Evolutionary conservation across 2,329 filamentous ascomycete species (phyloP).

Genomic region (Exutisphaerella laricina): DNA sequence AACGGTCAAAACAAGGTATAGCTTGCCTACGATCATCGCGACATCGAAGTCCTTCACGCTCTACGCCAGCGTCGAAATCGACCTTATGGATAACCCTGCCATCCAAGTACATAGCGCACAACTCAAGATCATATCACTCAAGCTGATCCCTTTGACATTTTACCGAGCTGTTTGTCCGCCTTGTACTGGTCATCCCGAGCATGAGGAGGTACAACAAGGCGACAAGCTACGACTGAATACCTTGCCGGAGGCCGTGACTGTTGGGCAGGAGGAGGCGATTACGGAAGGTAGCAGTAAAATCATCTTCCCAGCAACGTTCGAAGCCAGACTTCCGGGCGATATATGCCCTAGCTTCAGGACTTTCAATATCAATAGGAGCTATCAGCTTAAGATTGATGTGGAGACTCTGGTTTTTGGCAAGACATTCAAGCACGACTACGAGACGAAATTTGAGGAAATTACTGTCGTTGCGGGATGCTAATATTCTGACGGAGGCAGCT

Average conservation of each 20-base stretch:
- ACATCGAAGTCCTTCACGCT: not conserved
- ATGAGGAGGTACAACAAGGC: not conserved
- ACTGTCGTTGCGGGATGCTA: not conserved
- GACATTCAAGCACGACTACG: conserved; percentile 2
- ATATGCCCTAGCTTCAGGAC: not conserved
- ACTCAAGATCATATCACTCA: not conserved
- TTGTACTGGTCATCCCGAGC: not conserved
- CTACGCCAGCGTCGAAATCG: not conserved
- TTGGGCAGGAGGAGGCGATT: not conserved
- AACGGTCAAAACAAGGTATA: not conserved
- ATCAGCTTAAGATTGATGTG: not conserved
- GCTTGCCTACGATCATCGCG: not conserved
- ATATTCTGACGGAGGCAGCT: no score
- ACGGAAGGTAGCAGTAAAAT: not conserved
- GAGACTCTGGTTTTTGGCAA: not conserved
- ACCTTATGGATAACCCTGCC: not conserved
- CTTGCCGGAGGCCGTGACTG: not conserved
- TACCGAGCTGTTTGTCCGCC: not conserved
- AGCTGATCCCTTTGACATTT: not conserved
- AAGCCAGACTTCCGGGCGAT: not conserved
- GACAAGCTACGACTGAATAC: not conserved
- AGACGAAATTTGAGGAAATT: not conserved
- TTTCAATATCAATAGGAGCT: not conserved
- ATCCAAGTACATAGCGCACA: not conserved
- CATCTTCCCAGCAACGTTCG: not conserved